A percentile compares a stretch with the other conserved stretches of the same genome.
Evolutionary conservation across 208 protist genomes (phyloP).

Genomic region (Leishmania gerbilli): DNA sequence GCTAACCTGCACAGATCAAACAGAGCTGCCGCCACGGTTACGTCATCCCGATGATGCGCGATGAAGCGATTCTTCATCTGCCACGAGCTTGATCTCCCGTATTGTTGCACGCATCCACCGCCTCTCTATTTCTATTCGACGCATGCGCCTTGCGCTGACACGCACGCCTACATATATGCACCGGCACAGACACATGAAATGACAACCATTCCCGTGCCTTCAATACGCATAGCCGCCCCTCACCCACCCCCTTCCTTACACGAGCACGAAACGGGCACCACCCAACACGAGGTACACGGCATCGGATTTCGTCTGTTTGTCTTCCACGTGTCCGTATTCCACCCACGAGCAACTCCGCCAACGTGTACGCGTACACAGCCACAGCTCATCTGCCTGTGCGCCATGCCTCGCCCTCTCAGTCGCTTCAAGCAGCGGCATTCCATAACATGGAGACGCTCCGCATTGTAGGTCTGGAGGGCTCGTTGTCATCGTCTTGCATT

Average conservation of each 20-base stretch:
- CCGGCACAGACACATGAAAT: neutral
- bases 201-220: neutral
- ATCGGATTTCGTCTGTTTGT: too few relatives aligned
- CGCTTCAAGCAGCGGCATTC: neutral
- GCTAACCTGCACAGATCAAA: neutral
- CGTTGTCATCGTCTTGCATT: too few relatives aligned
- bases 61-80: neutral
- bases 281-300: too few relatives aligned
- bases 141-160: neutral
- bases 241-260: neutral
- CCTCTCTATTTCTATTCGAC: conserved; percentile 12
- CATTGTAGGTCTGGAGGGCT: too few relatives aligned
- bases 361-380: neutral
- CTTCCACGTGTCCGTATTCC: neutral
- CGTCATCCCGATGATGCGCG: neutral
- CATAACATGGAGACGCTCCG: neutral
- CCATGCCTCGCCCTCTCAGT: too few relatives aligned
- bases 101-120: neutral
- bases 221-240: neutral
- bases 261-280: too few relatives aligned
- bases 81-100: neutral
- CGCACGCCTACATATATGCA: neutral
- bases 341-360: neutral
- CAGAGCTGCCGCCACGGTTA: neutral
- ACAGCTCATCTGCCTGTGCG: neutral